Evolutionary conservation across 2,329 filamentous ascomycete species (phyloP), one percentile per base, ranked within the genome.

Genomic region (Parastagonospora avenae): DNA sequence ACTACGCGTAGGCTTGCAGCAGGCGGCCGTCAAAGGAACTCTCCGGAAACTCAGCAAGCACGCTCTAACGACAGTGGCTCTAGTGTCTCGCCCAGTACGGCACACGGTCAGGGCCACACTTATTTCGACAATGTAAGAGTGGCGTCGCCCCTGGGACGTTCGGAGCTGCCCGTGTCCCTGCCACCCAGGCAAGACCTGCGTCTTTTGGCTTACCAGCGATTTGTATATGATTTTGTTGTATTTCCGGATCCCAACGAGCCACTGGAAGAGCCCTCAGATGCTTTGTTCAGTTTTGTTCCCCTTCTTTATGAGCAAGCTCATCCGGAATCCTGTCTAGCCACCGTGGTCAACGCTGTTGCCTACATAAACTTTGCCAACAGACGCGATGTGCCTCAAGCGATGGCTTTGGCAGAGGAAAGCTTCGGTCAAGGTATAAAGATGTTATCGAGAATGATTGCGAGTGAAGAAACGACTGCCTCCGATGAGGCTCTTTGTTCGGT

Each of bases 141-240:
- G 11, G 28, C 38, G 7, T 19, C 54, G 2, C 49, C 41, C 14
- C 35, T 24, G 40, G 14, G 46, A 46, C 30, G 31, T 66, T 28
- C 51, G 54, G 12, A 53, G 50, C 10, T 49, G 64, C 12, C 52
- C 50, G 61, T 65, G 7, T 43, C 53, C 2, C 52, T 50, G 3
- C 33, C 48, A 9, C 14, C 56, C 1, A 49, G 52, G 9, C 55
- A 60, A n/a, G 60, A 67, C 32, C 51, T 69, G 6, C 56, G 59
- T 9, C 62, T 53, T 1, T 27, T 61, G 14, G 63, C 68, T n/a
- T 71, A 68, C 31, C 62, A 69, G 30, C 62, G 68, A 9, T 69
- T 71, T 28, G 11, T 68, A 2, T 71, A 70, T 41, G 68, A 72
- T 36, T 72, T 71, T 46, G 63, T 71, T 2, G 48, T 58, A 11